Conservation (phyloP, 2,329 filamentous ascomycete genomes). For the Trichoderma aggressivum region DNA sequence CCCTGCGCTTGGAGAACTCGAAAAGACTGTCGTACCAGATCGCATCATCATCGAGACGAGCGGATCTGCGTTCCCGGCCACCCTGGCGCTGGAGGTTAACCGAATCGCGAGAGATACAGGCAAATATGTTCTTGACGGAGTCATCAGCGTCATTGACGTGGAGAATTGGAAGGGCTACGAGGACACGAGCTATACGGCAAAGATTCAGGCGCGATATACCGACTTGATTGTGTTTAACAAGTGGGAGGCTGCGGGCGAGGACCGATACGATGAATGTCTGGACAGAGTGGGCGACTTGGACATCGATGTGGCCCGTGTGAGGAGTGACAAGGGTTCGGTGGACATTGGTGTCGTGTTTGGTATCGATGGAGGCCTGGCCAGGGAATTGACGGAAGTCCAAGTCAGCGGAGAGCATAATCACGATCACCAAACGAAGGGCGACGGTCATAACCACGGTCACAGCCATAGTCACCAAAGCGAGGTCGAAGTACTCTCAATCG, state of each 20-base stretch:
- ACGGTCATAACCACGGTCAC: conserved; percentile 32
- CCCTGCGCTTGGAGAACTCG: conserved; percentile 74
- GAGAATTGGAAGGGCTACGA: conserved; percentile 95
- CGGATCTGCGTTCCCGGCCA: conserved; percentile 83
- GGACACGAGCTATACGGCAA: conserved; percentile 84
- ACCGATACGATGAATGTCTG: conserved; percentile 70
- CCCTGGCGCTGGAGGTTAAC: conserved; percentile 86
- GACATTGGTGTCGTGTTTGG: conserved; percentile 79
- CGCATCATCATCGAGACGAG: conserved; percentile 93
- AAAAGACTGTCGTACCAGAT: conserved; percentile 58
- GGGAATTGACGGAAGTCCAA: conserved; percentile 44
- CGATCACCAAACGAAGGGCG: conserved; percentile 31
- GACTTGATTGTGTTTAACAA: conserved; percentile 92
- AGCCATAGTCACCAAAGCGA: conserved; percentile 68
- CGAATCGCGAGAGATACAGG: conserved; percentile 67
- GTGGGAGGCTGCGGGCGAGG: conserved; percentile 75
- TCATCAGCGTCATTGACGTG: conserved; percentile 86
- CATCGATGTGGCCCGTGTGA: conserved; percentile 76
- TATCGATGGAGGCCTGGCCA: conserved; percentile 76
- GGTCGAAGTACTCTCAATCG: conserved; percentile 87
- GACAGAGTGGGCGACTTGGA: conserved; percentile 80
- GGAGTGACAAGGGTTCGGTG: conserved; percentile 77
- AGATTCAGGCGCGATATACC: conserved; percentile 83
- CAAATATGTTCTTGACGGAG: conserved; percentile 75
- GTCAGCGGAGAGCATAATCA: conserved; percentile 28